Conservation (phyloP, 495 filamentous ascomycete species). For the Xylaria acuta region DNA sequence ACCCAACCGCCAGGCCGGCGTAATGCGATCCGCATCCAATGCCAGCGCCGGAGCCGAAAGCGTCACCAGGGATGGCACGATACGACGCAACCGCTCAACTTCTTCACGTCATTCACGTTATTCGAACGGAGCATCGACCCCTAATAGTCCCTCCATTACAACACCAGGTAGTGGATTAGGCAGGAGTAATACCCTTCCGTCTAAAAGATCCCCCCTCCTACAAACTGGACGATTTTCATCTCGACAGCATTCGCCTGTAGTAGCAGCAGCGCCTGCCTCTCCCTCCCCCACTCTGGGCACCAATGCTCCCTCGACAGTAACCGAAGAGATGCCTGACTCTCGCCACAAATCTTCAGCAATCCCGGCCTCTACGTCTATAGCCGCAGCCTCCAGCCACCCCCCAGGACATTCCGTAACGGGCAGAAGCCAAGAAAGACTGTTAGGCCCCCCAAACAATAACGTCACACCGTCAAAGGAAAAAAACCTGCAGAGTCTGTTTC, state of each 20-base stretch:
- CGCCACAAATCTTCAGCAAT: conserved; percentile 36
- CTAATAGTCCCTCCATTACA: conserved; percentile 66
- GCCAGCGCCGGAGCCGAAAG: conserved; percentile 88
- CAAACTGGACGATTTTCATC: conserved; percentile 61
- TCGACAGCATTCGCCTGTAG: conserved; percentile 45
- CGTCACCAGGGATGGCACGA: conserved; percentile 75
- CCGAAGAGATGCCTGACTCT: conserved; percentile 29
- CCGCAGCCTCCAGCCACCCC: conserved; percentile 19
- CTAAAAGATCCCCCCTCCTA: conserved; percentile 82
- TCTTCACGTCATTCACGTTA: conserved; percentile 57
- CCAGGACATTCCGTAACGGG: conserved; percentile 32
- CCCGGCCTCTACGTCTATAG: conserved; percentile 31
- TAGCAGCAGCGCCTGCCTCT: conserved; percentile 34
- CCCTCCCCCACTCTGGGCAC: conserved; percentile 42
- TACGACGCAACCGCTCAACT: conserved; percentile 83
- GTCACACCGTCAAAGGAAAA: conserved; percentile 74
- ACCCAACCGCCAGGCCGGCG: conserved; percentile 54
- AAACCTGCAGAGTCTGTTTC: conserved; percentile 70
- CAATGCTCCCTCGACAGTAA: conserved; percentile 38
- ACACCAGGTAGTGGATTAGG: conserved; percentile 70
- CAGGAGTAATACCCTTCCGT: conserved; percentile 94
- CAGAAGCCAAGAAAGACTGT: conserved; percentile 58
- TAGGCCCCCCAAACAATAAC: conserved; percentile 48
- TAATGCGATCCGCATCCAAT: conserved; percentile 81
- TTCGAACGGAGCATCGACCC: conserved; percentile 72